Evolutionary conservation across 345 rosid genomes (phyloP).

Genomic region (Gossypium rotundifolium): DNA sequence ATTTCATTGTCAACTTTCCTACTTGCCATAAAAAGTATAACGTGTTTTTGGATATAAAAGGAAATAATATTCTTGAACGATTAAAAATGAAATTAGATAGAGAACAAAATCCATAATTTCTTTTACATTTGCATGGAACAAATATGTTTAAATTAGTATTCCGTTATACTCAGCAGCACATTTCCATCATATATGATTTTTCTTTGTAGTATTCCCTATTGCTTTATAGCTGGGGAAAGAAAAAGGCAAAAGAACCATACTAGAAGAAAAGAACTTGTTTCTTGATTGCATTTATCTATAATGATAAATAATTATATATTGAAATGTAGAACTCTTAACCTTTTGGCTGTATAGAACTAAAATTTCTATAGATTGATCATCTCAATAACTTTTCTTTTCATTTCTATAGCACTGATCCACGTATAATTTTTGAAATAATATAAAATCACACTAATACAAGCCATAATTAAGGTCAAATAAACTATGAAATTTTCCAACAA

Average conservation of each 20-base stretch:
- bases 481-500: constrained; percentile 2
- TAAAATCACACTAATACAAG: background rate
- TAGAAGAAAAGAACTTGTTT: background rate
- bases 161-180: background rate
- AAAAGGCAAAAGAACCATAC: background rate
- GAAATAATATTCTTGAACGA: background rate
- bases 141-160: background rate
- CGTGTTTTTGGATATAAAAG: background rate
- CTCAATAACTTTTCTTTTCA: background rate
- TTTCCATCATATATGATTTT: background rate
- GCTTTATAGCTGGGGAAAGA: background rate
- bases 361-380: background rate
- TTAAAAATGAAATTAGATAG: background rate
- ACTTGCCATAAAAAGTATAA: background rate
- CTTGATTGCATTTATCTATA: background rate
- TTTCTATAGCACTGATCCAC: background rate
- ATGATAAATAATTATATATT: background rate
- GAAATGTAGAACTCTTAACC: background rate
- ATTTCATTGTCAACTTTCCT: background rate
- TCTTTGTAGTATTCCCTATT: background rate
- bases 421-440: background rate
- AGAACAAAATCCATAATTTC: background rate
- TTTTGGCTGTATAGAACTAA: background rate
- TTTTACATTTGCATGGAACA: background rate
- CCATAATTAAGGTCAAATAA: background rate